A percentile compares a stretch with the other conserved stretches of the same genome.
These are phyloP conservation scores for Geranium incanum DNA, from an alignment of 441 rosid genomes.

Conservation along the genomic window DNA sequence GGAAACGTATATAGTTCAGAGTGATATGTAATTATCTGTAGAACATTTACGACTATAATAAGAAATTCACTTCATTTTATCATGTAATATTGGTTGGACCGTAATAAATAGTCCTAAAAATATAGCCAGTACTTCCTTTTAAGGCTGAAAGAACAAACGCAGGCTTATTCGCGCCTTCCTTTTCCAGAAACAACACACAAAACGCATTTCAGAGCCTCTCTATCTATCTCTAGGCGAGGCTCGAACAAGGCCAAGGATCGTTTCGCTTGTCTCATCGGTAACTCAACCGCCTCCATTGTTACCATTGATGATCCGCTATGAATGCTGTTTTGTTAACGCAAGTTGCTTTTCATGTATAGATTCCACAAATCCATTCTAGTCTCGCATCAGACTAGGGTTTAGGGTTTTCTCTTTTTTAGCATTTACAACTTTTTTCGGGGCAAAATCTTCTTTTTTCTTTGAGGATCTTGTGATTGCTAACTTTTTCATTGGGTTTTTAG, in stretches of 20 bases:
- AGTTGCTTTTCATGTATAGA: not conserved
- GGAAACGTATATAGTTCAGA: no score
- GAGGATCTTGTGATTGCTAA: not conserved
- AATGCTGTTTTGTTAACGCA: not conserved
- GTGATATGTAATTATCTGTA: no score
- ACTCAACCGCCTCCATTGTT: not conserved
- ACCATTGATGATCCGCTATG: not conserved
- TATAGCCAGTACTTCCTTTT: not conserved
- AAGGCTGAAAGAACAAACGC: not conserved
- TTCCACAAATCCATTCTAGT: not conserved
- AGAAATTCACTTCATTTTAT: no score
- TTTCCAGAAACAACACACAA: not conserved
- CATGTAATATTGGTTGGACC: no score
- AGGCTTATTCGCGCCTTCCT: conserved; percentile 6
- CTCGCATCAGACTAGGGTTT: not conserved
- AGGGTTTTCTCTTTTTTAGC: not conserved
- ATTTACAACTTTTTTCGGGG: not conserved
- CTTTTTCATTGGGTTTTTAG: not conserved
- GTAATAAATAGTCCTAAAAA: not conserved
- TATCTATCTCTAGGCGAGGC: not conserved
- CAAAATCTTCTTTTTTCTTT: not conserved
- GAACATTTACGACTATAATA: no score
- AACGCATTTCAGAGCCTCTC: not conserved
- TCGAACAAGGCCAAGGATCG: not conserved
- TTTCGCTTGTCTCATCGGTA: conserved; percentile 6